These are phyloP conservation scores for Triticum monococcum DNA, from an alignment of 176 grass and related monocot species.

Conservation along the genomic window DNA sequence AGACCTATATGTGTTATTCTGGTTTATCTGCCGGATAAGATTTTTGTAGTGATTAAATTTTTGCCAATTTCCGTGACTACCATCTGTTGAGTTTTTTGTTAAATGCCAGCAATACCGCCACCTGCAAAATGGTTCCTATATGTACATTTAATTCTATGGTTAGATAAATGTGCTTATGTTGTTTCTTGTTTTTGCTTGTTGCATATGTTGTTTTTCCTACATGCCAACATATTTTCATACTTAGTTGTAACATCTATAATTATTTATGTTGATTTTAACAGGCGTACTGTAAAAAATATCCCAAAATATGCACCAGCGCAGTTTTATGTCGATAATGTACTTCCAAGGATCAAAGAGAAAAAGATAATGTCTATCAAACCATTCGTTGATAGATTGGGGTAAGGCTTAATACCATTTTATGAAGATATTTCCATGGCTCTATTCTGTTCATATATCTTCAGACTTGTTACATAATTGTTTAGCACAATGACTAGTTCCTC, in stretches of 20 bases:
- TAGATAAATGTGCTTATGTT: background rate
- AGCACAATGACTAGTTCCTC: background rate
- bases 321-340: constrained; percentile 98
- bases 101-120: background rate
- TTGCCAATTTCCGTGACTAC: background rate
- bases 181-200: background rate
- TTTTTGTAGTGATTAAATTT: background rate
- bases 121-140: background rate
- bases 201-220: background rate
- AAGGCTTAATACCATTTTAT: constrained; percentile 33
- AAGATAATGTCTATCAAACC: constrained; percentile 99
- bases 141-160: background rate
- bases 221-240: background rate
- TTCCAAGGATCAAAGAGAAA: constrained; percentile 98
- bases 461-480: background rate
- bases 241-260: background rate
- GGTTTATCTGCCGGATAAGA: background rate
- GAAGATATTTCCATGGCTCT: constrained; percentile 4
- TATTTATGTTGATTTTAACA: constrained; percentile 36
- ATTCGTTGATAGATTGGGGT: constrained; percentile 97
- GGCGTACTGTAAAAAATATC: constrained; percentile 93
- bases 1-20: background rate
- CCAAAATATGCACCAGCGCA: constrained; percentile 96
- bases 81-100: background rate
- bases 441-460: constrained; percentile 10